Conservation (phyloP, 305 asterid genomes). For the Rubia balearica region DNA sequence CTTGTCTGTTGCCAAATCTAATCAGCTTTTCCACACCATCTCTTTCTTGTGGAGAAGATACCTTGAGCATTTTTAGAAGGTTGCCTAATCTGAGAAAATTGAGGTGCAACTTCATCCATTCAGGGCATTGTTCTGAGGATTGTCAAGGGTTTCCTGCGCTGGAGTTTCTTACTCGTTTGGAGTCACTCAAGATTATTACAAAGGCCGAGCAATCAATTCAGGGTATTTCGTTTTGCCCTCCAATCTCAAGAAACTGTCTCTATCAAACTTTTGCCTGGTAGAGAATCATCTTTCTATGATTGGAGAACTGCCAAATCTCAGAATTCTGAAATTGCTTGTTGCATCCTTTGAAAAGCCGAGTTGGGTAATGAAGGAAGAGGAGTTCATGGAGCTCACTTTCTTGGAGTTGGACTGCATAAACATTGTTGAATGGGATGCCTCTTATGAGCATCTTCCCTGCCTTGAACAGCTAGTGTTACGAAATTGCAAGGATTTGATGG, state of each 20-base stretch:
- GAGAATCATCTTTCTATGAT: constrained; percentile 10
- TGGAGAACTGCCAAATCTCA: constrained; percentile 16
- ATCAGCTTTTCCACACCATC: constrained; percentile 17
- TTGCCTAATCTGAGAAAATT: constrained; percentile 18
- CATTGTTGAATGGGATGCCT: constrained; percentile 10
- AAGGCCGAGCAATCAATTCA: background rate
- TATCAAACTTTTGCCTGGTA: constrained; percentile 4
- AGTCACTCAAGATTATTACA: constrained; percentile 9
- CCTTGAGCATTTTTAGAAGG: background rate
- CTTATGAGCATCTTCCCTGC: constrained; percentile 19
- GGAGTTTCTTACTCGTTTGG: background rate
- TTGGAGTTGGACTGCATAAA: constrained; percentile 10
- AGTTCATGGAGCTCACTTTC: constrained; percentile 12
- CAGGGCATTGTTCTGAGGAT: background rate
- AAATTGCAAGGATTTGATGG: constrained; percentile 18
- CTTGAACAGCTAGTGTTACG: constrained; percentile 20
- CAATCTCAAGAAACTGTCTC: constrained; percentile 16
- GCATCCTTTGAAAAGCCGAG: constrained; percentile 13
- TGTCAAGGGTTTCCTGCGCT: background rate
- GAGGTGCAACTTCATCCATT: constrained; percentile 8
- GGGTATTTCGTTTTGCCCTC: constrained; percentile 8
- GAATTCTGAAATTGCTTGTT: constrained; percentile 13
- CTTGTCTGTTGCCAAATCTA: constrained; percentile 10
- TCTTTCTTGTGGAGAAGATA: constrained; percentile 14
- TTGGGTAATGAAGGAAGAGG: constrained; percentile 15